Evolutionary conservation across 306 rosid species (phyloP).

Genomic region (Sindora glabra): DNA sequence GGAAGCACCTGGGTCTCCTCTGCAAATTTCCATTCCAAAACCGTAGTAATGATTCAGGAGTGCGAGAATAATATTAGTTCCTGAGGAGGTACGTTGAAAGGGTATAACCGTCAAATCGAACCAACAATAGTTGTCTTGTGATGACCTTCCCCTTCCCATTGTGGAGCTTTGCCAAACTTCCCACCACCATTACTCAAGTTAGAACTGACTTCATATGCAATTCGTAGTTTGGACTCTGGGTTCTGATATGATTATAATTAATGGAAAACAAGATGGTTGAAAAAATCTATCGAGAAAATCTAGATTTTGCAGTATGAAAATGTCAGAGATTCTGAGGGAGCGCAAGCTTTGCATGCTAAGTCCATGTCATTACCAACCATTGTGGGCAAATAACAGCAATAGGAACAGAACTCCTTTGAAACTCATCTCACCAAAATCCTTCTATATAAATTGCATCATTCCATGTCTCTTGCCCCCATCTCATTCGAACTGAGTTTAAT

Average conservation of each 20-base stretch:
- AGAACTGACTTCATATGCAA: neutral
- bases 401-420: neutral
- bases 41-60: too few relatives aligned
- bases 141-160: neutral
- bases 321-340: neutral
- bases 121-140: neutral
- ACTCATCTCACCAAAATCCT: too few relatives aligned
- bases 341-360: too few relatives aligned
- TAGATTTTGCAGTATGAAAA: conserved; percentile 16
- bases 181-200: neutral
- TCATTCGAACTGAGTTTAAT: too few relatives aligned
- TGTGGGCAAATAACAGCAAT: conserved; percentile 23
- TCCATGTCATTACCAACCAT: neutral
- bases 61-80: too few relatives aligned
- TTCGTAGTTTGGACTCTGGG: too few relatives aligned
- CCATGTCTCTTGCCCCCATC: neutral
- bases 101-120: neutral
- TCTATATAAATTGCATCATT: conserved; percentile 10
- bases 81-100: too few relatives aligned
- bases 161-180: conserved; percentile 19
- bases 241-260: too few relatives aligned
- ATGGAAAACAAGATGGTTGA: too few relatives aligned
- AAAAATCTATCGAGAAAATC: too few relatives aligned
- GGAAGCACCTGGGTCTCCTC: too few relatives aligned
- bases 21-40: too few relatives aligned